A percentile compares a stretch with the other conserved stretches of the same genome.
Conservation (phyloP, 169 alveolate genomes). For the Babesia gibsoni region DNA sequence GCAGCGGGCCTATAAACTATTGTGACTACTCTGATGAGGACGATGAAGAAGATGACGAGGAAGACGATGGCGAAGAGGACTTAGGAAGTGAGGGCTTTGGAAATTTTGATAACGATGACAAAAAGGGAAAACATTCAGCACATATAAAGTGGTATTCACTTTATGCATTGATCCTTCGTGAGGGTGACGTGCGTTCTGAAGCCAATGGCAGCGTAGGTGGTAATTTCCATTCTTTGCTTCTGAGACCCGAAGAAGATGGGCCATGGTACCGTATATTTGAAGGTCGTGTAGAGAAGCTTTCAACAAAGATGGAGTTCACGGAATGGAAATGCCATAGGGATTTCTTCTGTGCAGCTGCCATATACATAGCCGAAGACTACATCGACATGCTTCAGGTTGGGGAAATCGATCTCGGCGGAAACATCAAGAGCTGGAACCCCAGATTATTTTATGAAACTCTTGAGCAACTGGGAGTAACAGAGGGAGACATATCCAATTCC, state of each 20-base stretch:
- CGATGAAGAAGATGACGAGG: slow-evolving; percentile 45
- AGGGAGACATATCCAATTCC: slow-evolving; percentile 64
- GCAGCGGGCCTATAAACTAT: slow-evolving; percentile 1
- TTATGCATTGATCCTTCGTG: slow-evolving; percentile 75
- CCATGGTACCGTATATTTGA: slow-evolving; percentile 86
- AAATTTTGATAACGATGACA: slow-evolving; percentile 11
- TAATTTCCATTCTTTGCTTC: slow-evolving; percentile 72
- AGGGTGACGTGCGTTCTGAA: slow-evolving; percentile 70
- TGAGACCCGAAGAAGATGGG: slow-evolving; percentile 87
- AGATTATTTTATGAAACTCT: slow-evolving; percentile 68
- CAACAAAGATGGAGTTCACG: slow-evolving; percentile 80
- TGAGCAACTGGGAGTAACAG: slow-evolving; percentile 70
- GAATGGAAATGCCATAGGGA: slow-evolving; percentile 91
- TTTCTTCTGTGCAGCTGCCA: slow-evolving; percentile 86
- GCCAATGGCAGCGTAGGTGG: slow-evolving; percentile 49
- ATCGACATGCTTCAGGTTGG: slow-evolving; percentile 81
- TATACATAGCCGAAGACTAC: slow-evolving; percentile 86
- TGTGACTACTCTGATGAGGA: slow-evolving; percentile 46
- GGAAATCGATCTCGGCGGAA: slow-evolving; percentile 73
- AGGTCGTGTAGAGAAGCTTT: slow-evolving; percentile 79
- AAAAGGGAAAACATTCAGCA: slow-evolving; percentile 51
- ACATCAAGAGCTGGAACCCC: slow-evolving; percentile 76
- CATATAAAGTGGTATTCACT: slow-evolving; percentile 79
- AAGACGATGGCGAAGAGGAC: slow-evolving; percentile 14
- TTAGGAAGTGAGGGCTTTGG: not conserved